Evolutionary conservation across 306 rosid genomes (phyloP).

Genomic region (Morella rubra): DNA sequence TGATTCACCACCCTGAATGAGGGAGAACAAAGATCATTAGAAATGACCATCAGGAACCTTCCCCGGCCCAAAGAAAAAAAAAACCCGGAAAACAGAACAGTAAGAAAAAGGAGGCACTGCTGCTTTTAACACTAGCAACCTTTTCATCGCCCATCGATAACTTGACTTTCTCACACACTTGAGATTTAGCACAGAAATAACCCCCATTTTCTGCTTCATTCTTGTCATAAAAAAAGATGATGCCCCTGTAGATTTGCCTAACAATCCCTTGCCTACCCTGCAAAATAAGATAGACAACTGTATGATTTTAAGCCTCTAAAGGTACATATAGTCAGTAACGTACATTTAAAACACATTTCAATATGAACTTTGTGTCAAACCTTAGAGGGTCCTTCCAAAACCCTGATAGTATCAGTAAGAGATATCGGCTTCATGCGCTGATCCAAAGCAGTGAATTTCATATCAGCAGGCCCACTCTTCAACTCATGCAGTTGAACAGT

Average conservation of each 20-base stretch:
- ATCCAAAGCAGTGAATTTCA: conserved; percentile 80
- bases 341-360: neutral
- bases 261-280: conserved; percentile 91
- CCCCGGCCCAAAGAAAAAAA: neutral
- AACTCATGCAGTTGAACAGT: conserved; percentile 49
- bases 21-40: conserved; percentile 23
- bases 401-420: conserved; percentile 68
- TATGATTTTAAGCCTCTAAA: conserved; percentile 18
- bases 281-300: conserved; percentile 32
- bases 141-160: conserved; percentile 51
- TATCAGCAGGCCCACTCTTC: conserved; percentile 58
- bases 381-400: conserved; percentile 73
- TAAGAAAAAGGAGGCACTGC: conserved; percentile 6
- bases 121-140: conserved; percentile 43
- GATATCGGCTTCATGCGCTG: conserved; percentile 54
- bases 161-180: conserved; percentile 80
- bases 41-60: conserved; percentile 11
- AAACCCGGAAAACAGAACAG: neutral
- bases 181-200: conserved; percentile 73
- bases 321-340: conserved; percentile 13
- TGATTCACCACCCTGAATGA: conserved; percentile 65
- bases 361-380: conserved; percentile 38
- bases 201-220: conserved; percentile 72
- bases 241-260: conserved; percentile 73
- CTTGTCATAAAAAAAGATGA: conserved; percentile 63